Evolutionary conservation across 768 basidiomycete genomes (phyloP), one percentile per base, ranked within the genome.

Genomic region (Sistotremastrum suecicum): DNA sequence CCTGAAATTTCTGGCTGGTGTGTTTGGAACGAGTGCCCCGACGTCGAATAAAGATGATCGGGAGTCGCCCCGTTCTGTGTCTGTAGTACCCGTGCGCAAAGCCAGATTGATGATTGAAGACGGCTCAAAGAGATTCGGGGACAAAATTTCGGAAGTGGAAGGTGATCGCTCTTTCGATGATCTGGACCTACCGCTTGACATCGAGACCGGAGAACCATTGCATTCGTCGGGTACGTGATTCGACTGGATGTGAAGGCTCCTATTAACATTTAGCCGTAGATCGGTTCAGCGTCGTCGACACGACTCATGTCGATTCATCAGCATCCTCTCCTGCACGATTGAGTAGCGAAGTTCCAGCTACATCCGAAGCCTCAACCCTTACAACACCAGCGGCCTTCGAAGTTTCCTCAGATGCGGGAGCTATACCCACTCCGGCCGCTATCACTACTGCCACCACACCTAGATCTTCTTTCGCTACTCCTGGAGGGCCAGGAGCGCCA

Each of bases 1-100:
- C 50, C 74, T 99, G 51, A 84, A 89, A 49, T 98, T 99, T 63
- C 65, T 99, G 46, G 92, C 92, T 7, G 81, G 88, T 8, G 83
- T 97, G 3, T 98, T 98, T 64, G 83, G 83, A 8, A 72, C 70
- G 45, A 45, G 53, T 0, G 51, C 55, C 5, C 53, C 58, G 0
- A 66, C 60, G 43, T 60, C 56, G 39, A 60, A 56, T 39, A 61
- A 58, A 42, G 60, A 62, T 38, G 61, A 55, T 37, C 51, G 53
- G 32, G 56, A 60, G 35, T 55, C 62, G 10, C 49, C 63, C 7
- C 54, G 66, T 4, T 63, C 63, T 34, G 63, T 20, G 20, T 20
- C 69, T 30, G 72, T 76, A 2, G 64, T 78, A 5, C 69, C 70
- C 3, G 67, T 73, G 38, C 66, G 68, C 44, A 62, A 63, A 9